Percentiles rank a stretch among this genome's conserved stretches.
These are phyloP conservation scores for Nicotiana obtusifolia DNA, from an alignment of 257 asterid species.

Conservation along the genomic window DNA sequence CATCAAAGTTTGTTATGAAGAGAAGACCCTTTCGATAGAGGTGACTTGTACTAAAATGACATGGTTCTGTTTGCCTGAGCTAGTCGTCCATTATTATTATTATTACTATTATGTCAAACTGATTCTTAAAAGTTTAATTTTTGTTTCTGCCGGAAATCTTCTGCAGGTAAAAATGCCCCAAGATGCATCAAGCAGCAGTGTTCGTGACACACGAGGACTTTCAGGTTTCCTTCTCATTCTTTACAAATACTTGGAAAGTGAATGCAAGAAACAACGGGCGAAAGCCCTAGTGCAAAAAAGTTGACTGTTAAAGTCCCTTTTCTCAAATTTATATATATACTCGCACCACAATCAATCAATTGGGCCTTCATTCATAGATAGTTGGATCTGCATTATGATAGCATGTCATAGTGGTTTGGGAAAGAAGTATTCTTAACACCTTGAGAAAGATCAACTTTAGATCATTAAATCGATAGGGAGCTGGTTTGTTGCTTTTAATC, in stretches of 20 bases:
- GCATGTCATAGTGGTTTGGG: neutral
- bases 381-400: neutral
- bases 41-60: slow-evolving; percentile 35
- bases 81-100: neutral
- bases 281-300: neutral
- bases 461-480: neutral
- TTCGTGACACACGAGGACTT: slow-evolving; percentile 88
- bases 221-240: slow-evolving; percentile 49
- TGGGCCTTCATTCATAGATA: neutral
- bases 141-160: neutral
- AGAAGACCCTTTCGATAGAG: slow-evolving; percentile 81
- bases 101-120: neutral
- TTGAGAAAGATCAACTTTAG: neutral
- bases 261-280: neutral
- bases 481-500: neutral
- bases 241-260: slow-evolving; percentile 1
- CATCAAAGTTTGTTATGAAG: slow-evolving; percentile 64
- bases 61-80: slow-evolving; percentile 1
- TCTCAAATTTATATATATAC: neutral
- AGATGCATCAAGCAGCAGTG: slow-evolving; percentile 72
- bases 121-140: neutral
- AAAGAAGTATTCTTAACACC: neutral
- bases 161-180: slow-evolving; percentile 90
- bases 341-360: neutral
- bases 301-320: neutral